Percentiles rank a stretch among this genome's conserved stretches.
Conservation (phyloP, 495 filamentous ascomycete species). For the Apodospora peruviana region DNA sequence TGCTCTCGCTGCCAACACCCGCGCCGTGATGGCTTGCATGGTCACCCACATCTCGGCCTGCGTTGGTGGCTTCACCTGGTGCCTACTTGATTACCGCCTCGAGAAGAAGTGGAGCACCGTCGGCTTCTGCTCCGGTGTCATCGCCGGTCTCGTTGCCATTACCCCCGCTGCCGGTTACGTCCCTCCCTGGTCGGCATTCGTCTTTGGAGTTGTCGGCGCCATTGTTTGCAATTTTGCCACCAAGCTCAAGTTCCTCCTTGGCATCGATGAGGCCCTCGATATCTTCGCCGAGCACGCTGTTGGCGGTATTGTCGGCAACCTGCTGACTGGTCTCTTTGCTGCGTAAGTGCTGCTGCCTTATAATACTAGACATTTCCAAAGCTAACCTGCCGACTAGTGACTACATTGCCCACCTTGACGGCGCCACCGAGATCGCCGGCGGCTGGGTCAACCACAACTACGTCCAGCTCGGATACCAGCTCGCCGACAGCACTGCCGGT, state of each 20-base stretch:
- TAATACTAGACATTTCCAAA: neutral
- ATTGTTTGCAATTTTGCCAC: slow-evolving; percentile 91
- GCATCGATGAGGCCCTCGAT: slow-evolving; percentile 86
- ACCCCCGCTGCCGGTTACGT: slow-evolving; percentile 90
- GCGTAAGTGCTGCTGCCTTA: slow-evolving; percentile 38
- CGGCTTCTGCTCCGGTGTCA: slow-evolving; percentile 93
- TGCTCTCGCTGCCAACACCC: slow-evolving; percentile 82
- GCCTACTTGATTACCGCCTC: slow-evolving; percentile 87
- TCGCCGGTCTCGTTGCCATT: slow-evolving; percentile 90
- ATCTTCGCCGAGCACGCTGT: slow-evolving; percentile 92
- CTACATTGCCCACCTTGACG: slow-evolving; percentile 88
- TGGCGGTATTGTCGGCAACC: slow-evolving; percentile 85
- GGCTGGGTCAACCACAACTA: slow-evolving; percentile 93
- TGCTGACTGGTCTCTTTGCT: slow-evolving; percentile 88
- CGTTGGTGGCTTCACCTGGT: slow-evolving; percentile 92
- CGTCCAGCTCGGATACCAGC: slow-evolving; percentile 83
- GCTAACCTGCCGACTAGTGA: slow-evolving; percentile 32
- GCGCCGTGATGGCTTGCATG: slow-evolving; percentile 71
- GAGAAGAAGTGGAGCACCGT: slow-evolving; percentile 97
- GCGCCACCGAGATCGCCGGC: slow-evolving; percentile 60
- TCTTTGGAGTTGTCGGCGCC: slow-evolving; percentile 84
- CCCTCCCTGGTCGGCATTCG: slow-evolving; percentile 83
- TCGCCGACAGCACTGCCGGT: slow-evolving; percentile 84
- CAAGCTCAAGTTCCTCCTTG: slow-evolving; percentile 88
- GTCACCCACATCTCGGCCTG: slow-evolving; percentile 74